Evolutionary conservation across 2,329 filamentous ascomycete genomes (phyloP).

Genomic region (Septoria petroselini): DNA sequence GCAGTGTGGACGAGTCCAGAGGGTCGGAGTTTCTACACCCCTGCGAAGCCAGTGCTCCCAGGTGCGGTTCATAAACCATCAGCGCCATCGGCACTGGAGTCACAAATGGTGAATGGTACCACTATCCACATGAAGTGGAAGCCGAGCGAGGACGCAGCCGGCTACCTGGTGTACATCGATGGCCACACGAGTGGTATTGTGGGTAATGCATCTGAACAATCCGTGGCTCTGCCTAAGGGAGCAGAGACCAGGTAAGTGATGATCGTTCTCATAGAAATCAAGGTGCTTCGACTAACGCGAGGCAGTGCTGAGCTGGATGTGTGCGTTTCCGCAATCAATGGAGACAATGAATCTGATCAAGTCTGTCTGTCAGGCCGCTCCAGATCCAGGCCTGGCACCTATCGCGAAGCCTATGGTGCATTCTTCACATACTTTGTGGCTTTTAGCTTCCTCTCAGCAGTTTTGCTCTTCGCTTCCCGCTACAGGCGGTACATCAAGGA

Average conservation of each 20-base stretch:
- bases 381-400: background rate
- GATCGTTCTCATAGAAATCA: background rate
- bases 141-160: background rate
- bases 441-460: background rate
- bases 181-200: background rate
- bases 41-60: slow-evolving; percentile 1
- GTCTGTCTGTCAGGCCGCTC: slow-evolving; percentile 1
- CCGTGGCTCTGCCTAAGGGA: background rate
- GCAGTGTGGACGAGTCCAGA: slow-evolving; percentile 5
- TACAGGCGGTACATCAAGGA: background rate
- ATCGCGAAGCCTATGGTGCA: background rate
- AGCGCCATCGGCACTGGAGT: background rate
- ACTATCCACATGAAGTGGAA: slow-evolving; percentile 8
- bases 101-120: slow-evolving; percentile 2
- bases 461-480: background rate
- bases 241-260: background rate
- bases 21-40: slow-evolving; percentile 1
- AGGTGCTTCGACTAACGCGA: background rate
- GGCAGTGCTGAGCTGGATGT: slow-evolving; percentile 1
- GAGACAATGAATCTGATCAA: slow-evolving; percentile 1
- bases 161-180: background rate
- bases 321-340: slow-evolving; percentile 12
- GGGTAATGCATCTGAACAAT: background rate
- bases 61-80: slow-evolving; percentile 1
- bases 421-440: background rate